Conservation (phyloP, 2,329 filamentous ascomycete species). For the Colletotrichum sp. region DNA sequence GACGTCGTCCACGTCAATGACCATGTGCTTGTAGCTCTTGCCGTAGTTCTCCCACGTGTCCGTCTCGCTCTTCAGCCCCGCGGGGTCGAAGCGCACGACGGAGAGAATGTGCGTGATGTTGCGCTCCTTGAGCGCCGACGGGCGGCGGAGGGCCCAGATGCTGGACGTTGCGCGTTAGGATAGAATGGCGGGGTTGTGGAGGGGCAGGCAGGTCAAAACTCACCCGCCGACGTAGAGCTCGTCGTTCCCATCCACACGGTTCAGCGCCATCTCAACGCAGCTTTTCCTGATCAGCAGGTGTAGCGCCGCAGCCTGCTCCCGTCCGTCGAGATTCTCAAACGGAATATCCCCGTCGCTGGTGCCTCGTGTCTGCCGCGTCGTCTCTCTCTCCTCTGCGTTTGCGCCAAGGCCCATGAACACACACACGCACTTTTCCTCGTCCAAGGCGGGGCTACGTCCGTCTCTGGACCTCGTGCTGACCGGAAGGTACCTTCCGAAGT, state of each 20-base stretch:
- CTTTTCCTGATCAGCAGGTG: constrained; percentile 28
- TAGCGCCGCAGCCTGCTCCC: not conserved
- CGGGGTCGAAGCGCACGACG: constrained; percentile 64
- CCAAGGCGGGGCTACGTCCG: not conserved
- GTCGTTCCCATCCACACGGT: constrained; percentile 45
- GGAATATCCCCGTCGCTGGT: not conserved
- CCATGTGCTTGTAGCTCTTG: constrained; percentile 72
- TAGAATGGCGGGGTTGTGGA: not conserved
- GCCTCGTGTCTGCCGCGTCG: not conserved
- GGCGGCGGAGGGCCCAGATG: constrained; percentile 78
- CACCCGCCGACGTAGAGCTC: constrained; percentile 46
- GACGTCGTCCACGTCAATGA: constrained; percentile 88
- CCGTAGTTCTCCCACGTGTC: constrained; percentile 57
- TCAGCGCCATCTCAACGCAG: constrained; percentile 45
- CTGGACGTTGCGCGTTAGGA: constrained; percentile 47
- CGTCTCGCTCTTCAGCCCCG: constrained; percentile 52
- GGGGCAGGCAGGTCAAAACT: constrained; percentile 20
- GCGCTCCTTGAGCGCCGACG: constrained; percentile 70
- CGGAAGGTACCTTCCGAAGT: not conserved
- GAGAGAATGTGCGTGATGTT: constrained; percentile 93
- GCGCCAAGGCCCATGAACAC: not conserved
- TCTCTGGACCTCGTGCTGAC: not conserved
- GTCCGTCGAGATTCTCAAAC: not conserved
- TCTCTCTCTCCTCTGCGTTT: not conserved
- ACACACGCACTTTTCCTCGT: not conserved